Evolutionary conservation across 371 early-diverging fungal genomes (phyloP), one percentile per base, ranked within the genome.

Genomic region (Rhizopus microsporus): DNA sequence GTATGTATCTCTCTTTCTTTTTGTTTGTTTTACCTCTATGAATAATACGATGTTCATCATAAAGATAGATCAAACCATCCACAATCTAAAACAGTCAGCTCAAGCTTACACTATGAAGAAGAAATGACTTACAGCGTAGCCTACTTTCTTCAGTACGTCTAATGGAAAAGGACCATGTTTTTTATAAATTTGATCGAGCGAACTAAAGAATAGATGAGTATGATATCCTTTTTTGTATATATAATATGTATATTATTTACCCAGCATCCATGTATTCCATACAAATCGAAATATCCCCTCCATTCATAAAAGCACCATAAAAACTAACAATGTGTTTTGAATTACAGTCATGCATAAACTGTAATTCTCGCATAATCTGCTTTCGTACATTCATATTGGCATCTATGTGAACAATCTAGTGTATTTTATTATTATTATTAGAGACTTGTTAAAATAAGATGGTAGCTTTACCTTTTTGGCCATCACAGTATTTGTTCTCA

Each of bases 201-300:
- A 88, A 38, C 88, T 87, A 72, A 31, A 37, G 23, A 23, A 42
- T 12, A 8, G 34, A 15, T 43, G 39, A 54, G 50, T 29, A 12
- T 38, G 39, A 37, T 35, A 45, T 43, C 37, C 7, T 12, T 43
- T 10, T 16, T 6, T 37, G 9, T 46, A 16, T 46, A n/a, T 10
- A n/a, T 30, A 17, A 23, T 6, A 51, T 45, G 44, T 31, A 10
- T 6, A 8, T 51, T 42, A 40, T 51, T 67, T 83, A 85, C 82
- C 92, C 92, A 57, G 83, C 71, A 62, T 91, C 89, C 93, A 95
- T 93, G 71, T 85, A 92, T 71, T 93, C 95, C 93, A 95, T 92
- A 80, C 93, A 93, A 58, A 93, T 91, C 31, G 88, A 90, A 57
- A 95, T 86, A 74, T 91, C 90, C 10, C 85, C 84, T 12, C 90